These are phyloP conservation scores for Sarocladium brachiariae DNA, from an alignment of 2,329 filamentous ascomycete genomes.

Conservation along the genomic window DNA sequence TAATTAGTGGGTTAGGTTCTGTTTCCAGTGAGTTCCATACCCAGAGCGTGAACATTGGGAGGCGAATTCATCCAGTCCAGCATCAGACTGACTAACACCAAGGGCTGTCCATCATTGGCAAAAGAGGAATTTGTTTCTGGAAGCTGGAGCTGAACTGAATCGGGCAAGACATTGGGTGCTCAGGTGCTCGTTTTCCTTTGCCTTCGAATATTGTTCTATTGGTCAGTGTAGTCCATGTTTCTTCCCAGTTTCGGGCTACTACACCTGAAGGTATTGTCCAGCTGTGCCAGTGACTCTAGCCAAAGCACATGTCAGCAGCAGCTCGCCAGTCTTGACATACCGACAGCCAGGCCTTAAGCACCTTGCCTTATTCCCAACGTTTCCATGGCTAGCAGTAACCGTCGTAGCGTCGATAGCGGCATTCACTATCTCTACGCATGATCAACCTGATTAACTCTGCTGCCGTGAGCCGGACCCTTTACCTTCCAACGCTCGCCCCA, in stretches of 20 bases:
- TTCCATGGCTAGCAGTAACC: too few species aligned
- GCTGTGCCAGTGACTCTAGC: too few species aligned
- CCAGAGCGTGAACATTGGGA: background rate
- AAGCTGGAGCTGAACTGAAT: too few species aligned
- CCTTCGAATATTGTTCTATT: background rate
- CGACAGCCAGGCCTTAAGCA: background rate
- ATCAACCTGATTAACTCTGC: conserved; percentile 1
- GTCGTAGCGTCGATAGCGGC: background rate
- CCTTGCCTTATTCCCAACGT: too few species aligned
- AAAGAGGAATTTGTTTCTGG: too few species aligned
- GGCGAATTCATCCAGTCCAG: too few species aligned
- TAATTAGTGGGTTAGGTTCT: background rate
- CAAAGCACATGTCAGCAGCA: background rate
- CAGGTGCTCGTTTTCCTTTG: background rate
- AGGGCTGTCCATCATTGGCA: too few species aligned
- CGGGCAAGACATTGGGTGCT: background rate
- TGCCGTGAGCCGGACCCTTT: background rate
- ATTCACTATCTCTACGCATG: too few species aligned
- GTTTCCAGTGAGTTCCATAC: background rate
- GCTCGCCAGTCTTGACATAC: background rate
- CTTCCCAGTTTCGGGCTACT: background rate
- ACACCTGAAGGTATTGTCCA: too few species aligned
- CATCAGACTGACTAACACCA: too few species aligned
- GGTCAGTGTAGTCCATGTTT: background rate
- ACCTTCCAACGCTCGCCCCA: background rate